Base-by-base conservation (phyloP, 257 asterid genomes). In the Misopates orontium region DNA sequence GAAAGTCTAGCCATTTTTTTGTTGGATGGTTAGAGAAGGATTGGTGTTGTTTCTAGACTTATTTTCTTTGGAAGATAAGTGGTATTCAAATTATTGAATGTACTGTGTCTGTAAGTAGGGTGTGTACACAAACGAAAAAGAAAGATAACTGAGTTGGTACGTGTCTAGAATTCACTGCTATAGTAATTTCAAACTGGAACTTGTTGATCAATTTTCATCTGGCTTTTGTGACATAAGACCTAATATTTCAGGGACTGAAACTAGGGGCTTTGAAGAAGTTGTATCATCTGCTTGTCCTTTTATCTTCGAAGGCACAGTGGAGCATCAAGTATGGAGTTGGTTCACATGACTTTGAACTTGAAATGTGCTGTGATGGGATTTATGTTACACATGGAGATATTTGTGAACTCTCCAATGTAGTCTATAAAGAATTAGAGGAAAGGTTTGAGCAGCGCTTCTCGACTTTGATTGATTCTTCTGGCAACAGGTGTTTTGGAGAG, bases 181-280 rank as follows among this genome's bases (percentile, higher is more conserved):
- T 36, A 36, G 42, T 36, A 36, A 3, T 36, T 36, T 2, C 36
- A 28, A 28, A 28, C 6, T 6, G 36, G 36, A 36, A 9, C 42
- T 36, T 36, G 42, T 36, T 3, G 11, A 36, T 5, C 36, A 36
- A 36, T 1, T 36, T 36, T 36, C 8, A 9, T 4, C 8, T 36
- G 42, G 42, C 6, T 36, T 36, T 36, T 17, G 41, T 69, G 57
- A 69, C 61, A 49, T 45, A 7, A 28, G 65, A 39, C 21, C 67
- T 65, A 21, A 54, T 49, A 47, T 71, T 78, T 65, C 87, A 92
- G 96, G 97, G 86, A 55, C 52, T 87, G 45, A 80, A 68, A 18
- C 62, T 75, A 54, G 73, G 73, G 0, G 71, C 57, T 47, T 74
- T 92, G 86, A 84, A 79, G 83, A 70, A 80, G 62, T 67, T 87